phyloP scores from a whole-genome alignment of 805 yeast genomes.

The Scheffersomyces amazonensis region DNA sequence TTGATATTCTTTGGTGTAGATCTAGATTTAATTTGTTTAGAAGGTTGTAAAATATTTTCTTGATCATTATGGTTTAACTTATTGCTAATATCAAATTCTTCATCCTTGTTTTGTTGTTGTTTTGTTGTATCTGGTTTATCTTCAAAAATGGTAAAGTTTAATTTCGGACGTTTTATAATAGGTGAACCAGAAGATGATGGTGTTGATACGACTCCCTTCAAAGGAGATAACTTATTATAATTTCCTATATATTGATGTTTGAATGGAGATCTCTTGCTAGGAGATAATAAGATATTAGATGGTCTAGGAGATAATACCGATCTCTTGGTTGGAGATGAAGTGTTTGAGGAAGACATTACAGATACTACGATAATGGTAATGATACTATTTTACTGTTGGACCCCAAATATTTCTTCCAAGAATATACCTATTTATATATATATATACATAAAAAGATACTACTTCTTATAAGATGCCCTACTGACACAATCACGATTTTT shows the following conservation, averaged over 20 bases:
- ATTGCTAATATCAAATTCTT: conserved; percentile 10
- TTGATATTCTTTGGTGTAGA: not conserved
- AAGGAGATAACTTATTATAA: conserved; percentile 1
- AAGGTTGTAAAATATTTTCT: conserved; percentile 40
- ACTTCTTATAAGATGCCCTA: too few species aligned
- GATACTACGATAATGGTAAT: too few species aligned
- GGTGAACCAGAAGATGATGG: conserved; percentile 3
- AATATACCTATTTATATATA: too few species aligned
- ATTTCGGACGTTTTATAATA: conserved; percentile 1
- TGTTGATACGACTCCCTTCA: conserved; percentile 2
- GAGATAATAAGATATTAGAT: conserved; percentile 7
- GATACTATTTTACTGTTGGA: too few species aligned
- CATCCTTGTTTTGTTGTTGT: conserved; percentile 1
- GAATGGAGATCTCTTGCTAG: conserved; percentile 2
- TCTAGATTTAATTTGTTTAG: conserved; percentile 10
- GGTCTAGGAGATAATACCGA: conserved; percentile 10
- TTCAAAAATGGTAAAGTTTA: conserved; percentile 10
- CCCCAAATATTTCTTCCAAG: too few species aligned
- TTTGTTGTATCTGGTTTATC: conserved; percentile 4
- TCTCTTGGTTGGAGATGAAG: conserved; percentile 10
- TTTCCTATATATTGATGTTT: not conserved
- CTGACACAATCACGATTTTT: too few species aligned
- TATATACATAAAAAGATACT: too few species aligned
- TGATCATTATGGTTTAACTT: conserved; percentile 32
- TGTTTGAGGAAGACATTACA: not conserved